Base-by-base conservation (phyloP, 192 early-diverging fungal species). In the Backusella macrospora region DNA sequence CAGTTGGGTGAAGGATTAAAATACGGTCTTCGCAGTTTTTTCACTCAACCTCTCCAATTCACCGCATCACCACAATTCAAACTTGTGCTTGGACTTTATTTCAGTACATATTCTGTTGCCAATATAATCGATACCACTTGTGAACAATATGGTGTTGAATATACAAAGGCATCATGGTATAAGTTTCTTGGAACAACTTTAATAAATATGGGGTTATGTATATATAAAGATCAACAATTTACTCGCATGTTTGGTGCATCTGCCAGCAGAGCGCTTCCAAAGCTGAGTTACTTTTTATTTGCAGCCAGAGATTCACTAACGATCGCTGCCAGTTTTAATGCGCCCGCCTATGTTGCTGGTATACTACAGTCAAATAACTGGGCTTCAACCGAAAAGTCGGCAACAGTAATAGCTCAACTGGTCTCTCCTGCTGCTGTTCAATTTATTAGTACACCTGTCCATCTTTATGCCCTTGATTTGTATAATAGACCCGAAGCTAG, bases 191-290 rank as follows among this genome's bases (percentile, higher is more conserved):
- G 67, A 18, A 81, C 84, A n/a, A 76, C 80, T 10, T 15, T 75
- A 3, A 70, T 66, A 8, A 85, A 85, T 63, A 82, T 85, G 80
- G 59, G 72, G 5, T 39, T 78, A 18, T 83, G 82, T 63, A 85
- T 85, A 9, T 74, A 66, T 62, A 85, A 85, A 73, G 84, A 85
- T 49, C 66, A 80, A n/a, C 69, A 76, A 10, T 85, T 85, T 55
- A 83, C 84, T 43, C 65, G 79, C 39, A 79, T 83, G 82, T 83
- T 85, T 75, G 80, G 82, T 55, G 70, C 48, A 1, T 59, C 73
- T 12, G 77, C 82, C 2, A 59, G 72, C 23, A 71, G 70, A 43
- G 40, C 75, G 9, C 62, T 85, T 6, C 84, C 84, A 5, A 18
- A 72, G 1, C 47, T 72, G 14, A 68, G 72, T 14, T 85, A 85